Conservation (phyloP, 2,329 filamentous ascomycete genomes). For the Scopulariopsis brevicaulis region DNA sequence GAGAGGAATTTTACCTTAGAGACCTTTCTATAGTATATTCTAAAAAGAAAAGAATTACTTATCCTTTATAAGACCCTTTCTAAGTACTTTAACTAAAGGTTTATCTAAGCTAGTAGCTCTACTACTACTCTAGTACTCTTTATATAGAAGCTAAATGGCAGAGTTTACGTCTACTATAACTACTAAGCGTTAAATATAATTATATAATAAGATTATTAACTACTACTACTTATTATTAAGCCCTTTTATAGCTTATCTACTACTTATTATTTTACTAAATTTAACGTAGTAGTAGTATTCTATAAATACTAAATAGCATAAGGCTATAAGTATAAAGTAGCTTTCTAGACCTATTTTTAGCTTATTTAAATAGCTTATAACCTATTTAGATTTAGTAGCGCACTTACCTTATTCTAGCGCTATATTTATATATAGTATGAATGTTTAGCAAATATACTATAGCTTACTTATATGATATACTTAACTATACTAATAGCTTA, state of each 20-base stretch:
- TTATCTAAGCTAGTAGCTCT: conserved; percentile 1
- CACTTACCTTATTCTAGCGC: not conserved
- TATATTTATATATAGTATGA: not conserved
- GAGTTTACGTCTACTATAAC: not conserved
- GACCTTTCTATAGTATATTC: not conserved
- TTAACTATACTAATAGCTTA: not conserved
- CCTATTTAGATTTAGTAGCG: not conserved
- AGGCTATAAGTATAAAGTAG: not conserved
- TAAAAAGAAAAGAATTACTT: not conserved
- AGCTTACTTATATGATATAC: not conserved
- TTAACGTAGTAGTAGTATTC: not conserved
- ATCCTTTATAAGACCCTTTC: not conserved
- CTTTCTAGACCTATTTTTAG: not conserved
- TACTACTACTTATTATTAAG: not conserved
- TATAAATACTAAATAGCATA: not conserved
- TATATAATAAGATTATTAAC: not conserved
- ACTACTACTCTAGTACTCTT: not conserved
- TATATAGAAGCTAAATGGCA: not conserved
- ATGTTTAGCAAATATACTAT: not conserved
- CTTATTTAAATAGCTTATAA: not conserved
- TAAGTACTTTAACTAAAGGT: not conserved
- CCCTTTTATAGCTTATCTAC: not conserved
- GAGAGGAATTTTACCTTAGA: not conserved
- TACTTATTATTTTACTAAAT: not conserved
- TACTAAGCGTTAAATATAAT: not conserved